Conservation (phyloP, 1,284 basidiomycete genomes). For the Porodaedalea pini region DNA sequence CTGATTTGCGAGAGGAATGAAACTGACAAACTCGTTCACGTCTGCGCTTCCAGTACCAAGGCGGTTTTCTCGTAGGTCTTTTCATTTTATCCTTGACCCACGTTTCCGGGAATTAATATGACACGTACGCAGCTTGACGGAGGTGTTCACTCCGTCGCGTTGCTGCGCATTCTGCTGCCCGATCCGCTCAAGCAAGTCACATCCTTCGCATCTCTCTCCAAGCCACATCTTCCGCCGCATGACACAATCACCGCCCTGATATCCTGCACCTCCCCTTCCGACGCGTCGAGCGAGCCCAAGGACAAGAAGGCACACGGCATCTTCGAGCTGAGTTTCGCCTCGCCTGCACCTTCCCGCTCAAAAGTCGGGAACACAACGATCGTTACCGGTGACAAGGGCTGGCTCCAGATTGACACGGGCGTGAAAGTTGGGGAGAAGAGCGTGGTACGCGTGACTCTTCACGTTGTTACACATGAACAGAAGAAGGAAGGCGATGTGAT, state of each 20-base stretch:
- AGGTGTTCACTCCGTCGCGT: constrained; percentile 66
- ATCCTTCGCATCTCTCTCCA: constrained; percentile 64
- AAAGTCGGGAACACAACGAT: constrained; percentile 41
- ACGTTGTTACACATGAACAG: constrained; percentile 34
- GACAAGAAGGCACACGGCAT: constrained; percentile 57
- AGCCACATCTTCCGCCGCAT: constrained; percentile 65
- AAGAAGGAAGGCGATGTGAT: constrained; percentile 41
- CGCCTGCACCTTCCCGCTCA: constrained; percentile 43
- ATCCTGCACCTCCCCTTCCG: constrained; percentile 8
- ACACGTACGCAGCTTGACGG: constrained; percentile 52
- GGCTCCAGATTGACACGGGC: constrained; percentile 42
- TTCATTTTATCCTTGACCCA: background rate
- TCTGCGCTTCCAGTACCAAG: constrained; percentile 61
- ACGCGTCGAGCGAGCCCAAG: constrained; percentile 36
- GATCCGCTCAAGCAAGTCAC: constrained; percentile 52
- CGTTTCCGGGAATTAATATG: constrained; percentile 16
- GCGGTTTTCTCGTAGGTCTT: constrained; percentile 64
- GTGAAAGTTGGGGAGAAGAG: constrained; percentile 27
- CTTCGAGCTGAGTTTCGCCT: constrained; percentile 53
- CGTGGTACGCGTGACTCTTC: constrained; percentile 39
- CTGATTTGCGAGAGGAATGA: background rate
- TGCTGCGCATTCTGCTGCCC: constrained; percentile 59
- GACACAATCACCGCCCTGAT: constrained; percentile 61
- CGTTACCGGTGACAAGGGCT: constrained; percentile 61
- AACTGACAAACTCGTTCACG: background rate